A percentile compares a stretch with the other conserved stretches of the same genome.
Conservation (phyloP, 2,329 filamentous ascomycete genomes). For the Bretziella fagacearum region DNA sequence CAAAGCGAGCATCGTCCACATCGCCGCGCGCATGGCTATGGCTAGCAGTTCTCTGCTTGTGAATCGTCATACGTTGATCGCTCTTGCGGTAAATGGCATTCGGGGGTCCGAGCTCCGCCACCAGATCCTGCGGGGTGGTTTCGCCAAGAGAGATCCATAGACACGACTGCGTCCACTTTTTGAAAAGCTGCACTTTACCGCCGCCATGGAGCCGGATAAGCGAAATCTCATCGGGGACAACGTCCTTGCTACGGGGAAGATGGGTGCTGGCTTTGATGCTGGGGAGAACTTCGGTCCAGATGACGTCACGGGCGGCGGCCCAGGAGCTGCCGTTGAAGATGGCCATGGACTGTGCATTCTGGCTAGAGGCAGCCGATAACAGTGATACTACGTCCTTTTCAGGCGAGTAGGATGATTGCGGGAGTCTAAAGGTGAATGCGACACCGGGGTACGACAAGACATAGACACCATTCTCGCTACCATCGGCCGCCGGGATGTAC, state of each 20-base stretch:
- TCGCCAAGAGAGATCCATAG: constrained; percentile 64
- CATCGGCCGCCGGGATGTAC: constrained; percentile 43
- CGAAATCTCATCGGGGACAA: constrained; percentile 77
- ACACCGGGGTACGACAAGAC: constrained; percentile 88
- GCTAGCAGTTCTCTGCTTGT: constrained; percentile 43
- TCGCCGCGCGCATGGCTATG: constrained; percentile 27
- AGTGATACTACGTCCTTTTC: constrained; percentile 70
- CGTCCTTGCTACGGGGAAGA: constrained; percentile 54
- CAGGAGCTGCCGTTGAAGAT: constrained; percentile 83
- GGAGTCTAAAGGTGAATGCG: constrained; percentile 76
- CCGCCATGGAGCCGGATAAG: constrained; percentile 61
- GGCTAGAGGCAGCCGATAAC: constrained; percentile 60
- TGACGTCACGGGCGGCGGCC: constrained; percentile 58
- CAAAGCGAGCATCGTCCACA: constrained; percentile 28
- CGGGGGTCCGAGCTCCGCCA: constrained; percentile 79
- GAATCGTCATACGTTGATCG: constrained; percentile 76
- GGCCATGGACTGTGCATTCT: constrained; percentile 70
- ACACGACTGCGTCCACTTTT: constrained; percentile 48
- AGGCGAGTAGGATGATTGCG: constrained; percentile 55
- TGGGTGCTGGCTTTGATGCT: constrained; percentile 57
- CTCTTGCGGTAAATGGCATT: constrained; percentile 89
- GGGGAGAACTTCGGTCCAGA: constrained; percentile 61
- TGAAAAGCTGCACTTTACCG: constrained; percentile 60
- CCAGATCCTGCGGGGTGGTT: constrained; percentile 80
- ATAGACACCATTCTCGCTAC: constrained; percentile 50